Percentiles rank a stretch among this genome's conserved stretches.
Evolutionary conservation across 306 rosid species (phyloP).

Genomic region (Alnus glutinosa): DNA sequence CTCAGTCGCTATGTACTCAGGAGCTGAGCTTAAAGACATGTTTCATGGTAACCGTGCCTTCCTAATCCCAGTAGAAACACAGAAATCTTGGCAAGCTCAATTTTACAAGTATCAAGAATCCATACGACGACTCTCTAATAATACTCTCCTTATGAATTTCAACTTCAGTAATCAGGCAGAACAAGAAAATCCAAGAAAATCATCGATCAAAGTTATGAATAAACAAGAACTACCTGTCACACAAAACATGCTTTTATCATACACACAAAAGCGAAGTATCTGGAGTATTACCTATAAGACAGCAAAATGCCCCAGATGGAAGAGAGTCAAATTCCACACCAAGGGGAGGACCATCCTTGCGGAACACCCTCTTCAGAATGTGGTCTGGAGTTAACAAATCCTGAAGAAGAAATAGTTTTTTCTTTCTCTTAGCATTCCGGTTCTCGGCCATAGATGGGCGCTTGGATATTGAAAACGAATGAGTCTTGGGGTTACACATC

Average conservation of each 20-base stretch:
- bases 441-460: slow-evolving; percentile 3
- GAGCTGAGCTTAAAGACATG: neutral
- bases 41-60: neutral
- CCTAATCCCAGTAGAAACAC: neutral
- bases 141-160: neutral
- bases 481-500: slow-evolving; percentile 15
- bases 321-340: slow-evolving; percentile 61
- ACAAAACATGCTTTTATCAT: neutral
- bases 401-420: slow-evolving; percentile 37
- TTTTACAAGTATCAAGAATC: neutral
- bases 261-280: neutral
- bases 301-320: slow-evolving; percentile 47
- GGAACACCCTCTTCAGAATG: slow-evolving; percentile 46
- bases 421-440: slow-evolving; percentile 31
- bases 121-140: neutral
- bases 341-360: slow-evolving; percentile 68
- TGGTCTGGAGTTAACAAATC: slow-evolving; percentile 40
- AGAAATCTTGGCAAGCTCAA: neutral
- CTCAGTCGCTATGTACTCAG: neutral
- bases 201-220: neutral
- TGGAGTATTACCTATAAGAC: slow-evolving; percentile 17
- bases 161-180: neutral
- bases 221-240: slow-evolving; percentile 1
- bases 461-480: slow-evolving; percentile 32
- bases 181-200: neutral